These are phyloP conservation scores for Neonectria sp. DNA, from an alignment of 2,329 filamentous ascomycete species.

Conservation along the genomic window DNA sequence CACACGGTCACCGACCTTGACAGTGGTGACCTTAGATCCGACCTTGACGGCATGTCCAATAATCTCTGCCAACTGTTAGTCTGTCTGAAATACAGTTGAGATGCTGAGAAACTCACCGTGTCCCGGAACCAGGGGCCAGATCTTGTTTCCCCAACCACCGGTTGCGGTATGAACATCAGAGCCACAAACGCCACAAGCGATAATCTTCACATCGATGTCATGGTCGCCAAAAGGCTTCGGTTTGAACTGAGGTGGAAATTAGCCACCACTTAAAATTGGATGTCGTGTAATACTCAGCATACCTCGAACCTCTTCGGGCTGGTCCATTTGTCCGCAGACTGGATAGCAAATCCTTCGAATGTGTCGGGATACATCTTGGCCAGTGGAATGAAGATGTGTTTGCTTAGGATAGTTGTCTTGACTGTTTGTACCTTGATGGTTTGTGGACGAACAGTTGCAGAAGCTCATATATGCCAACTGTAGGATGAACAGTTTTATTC, in stretches of 20 bases:
- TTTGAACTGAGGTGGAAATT: conserved; percentile 64
- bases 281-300: background rate
- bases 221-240: conserved; percentile 79
- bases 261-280: background rate
- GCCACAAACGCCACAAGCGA: conserved; percentile 75
- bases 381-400: background rate
- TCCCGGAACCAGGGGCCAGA: conserved; percentile 64
- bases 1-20: conserved; percentile 69
- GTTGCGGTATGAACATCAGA: conserved; percentile 71
- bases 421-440: background rate
- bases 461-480: background rate
- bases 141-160: conserved; percentile 67
- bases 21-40: conserved; percentile 56
- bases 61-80: conserved; percentile 55
- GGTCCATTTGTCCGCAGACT: conserved; percentile 34
- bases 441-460: background rate
- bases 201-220: conserved; percentile 81
- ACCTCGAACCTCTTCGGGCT: conserved; percentile 33
- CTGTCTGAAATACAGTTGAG: background rate
- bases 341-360: conserved; percentile 38
- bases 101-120: conserved; percentile 55
- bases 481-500: background rate
- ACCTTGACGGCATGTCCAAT: conserved; percentile 61
- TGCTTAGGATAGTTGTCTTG: background rate
- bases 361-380: conserved; percentile 50